Percentiles rank a stretch among this genome's conserved stretches.
These are phyloP conservation scores for Triticum turgidum DNA, from an alignment of 176 grass and related monocot genomes.

Conservation along the genomic window DNA sequence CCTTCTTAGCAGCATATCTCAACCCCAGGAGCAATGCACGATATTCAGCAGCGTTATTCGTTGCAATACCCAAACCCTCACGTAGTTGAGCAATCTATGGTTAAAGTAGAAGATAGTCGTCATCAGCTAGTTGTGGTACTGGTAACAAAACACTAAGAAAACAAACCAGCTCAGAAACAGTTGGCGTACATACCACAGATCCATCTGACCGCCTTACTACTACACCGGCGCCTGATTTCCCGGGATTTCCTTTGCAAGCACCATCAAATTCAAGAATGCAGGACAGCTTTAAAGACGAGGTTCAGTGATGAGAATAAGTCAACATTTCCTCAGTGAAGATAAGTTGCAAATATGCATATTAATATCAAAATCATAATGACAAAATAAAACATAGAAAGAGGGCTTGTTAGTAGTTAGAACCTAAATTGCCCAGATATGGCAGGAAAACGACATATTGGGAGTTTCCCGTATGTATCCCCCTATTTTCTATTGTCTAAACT, in stretches of 20 bases:
- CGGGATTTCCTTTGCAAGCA: constrained; percentile 90
- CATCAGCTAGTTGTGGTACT: constrained; percentile 19
- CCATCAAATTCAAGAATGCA: constrained; percentile 93
- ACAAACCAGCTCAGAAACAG: not conserved
- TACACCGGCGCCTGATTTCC: constrained; percentile 78
- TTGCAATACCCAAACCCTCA: constrained; percentile 79
- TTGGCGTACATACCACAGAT: constrained; percentile 56
- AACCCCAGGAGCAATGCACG: constrained; percentile 86
- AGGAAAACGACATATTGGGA: not conserved
- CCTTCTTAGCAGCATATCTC: constrained; percentile 74
- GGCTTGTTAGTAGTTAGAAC: not conserved
- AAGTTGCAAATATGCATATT: constrained; percentile 10
- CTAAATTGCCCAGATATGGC: not conserved
- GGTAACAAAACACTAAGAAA: constrained; percentile 5
- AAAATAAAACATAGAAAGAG: constrained; percentile 11
- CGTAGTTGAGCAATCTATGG: constrained; percentile 70
- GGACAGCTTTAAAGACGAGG: constrained; percentile 49
- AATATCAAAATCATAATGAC: not conserved
- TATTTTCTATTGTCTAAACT: not conserved
- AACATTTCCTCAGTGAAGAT: constrained; percentile 12
- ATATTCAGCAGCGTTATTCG: constrained; percentile 84
- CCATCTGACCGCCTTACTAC: constrained; percentile 70
- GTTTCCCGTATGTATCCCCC: not conserved
- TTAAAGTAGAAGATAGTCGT: constrained; percentile 12
- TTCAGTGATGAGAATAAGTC: constrained; percentile 6